phyloP scores from a whole-genome alignment of 257 asterid genomes.

The Solanum sparsipilum region DNA sequence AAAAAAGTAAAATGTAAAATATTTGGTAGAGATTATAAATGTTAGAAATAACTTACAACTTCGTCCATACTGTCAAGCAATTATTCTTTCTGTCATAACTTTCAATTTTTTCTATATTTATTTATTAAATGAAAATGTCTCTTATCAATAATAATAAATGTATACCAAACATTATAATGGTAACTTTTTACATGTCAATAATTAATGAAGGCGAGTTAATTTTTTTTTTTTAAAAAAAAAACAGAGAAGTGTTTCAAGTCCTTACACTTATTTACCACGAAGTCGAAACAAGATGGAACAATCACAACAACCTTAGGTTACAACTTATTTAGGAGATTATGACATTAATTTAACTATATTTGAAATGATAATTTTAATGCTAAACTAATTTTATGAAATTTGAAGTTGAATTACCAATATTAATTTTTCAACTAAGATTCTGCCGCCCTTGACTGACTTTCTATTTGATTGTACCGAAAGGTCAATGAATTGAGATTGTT shows the following conservation, averaged over 20 bases:
- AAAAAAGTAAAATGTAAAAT: background rate
- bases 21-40: background rate
- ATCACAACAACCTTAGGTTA: background rate
- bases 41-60: background rate
- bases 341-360: background rate
- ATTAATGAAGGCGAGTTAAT: background rate
- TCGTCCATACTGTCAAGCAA: background rate
- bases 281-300: background rate
- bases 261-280: background rate
- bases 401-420: background rate
- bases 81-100: background rate
- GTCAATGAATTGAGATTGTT: background rate
- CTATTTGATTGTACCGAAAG: too few species aligned
- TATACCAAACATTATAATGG: background rate
- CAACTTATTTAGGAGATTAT: background rate
- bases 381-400: background rate
- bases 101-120: background rate
- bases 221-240: too few species aligned
- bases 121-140: background rate
- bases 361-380: too few species aligned
- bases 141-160: background rate
- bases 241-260: too few species aligned
- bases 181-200: background rate
- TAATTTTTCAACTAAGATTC: background rate
- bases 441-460: too few species aligned